These are phyloP conservation scores for Barbatosphaeria neglecta DNA, from an alignment of 495 filamentous ascomycete genomes.

Conservation along the genomic window DNA sequence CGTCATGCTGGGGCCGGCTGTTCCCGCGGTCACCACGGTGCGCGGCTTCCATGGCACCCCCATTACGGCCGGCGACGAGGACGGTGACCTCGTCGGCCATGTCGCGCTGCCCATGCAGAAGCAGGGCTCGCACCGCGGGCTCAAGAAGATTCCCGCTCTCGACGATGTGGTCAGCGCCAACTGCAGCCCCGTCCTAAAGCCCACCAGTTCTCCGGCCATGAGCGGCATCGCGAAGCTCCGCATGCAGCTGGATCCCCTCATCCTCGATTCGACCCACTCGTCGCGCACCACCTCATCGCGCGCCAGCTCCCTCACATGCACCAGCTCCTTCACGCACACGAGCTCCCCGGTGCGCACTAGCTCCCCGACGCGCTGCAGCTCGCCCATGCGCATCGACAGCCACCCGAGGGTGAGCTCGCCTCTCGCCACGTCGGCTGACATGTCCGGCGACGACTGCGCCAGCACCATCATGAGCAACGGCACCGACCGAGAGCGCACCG, in stretches of 20 bases:
- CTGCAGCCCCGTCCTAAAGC: conserved; percentile 50
- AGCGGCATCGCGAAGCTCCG: conserved; percentile 70
- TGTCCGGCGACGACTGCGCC: not conserved
- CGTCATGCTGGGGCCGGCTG: conserved; percentile 31
- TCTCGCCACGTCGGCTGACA: conserved; percentile 1
- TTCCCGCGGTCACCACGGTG: conserved; percentile 59
- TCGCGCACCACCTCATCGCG: too few species aligned
- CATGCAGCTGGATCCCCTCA: conserved; percentile 55
- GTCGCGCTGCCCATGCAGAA: not conserved
- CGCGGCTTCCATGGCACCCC: conserved; percentile 66
- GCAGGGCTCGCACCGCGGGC: conserved; percentile 10
- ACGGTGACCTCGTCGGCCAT: conserved; percentile 46
- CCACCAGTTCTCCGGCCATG: conserved; percentile 39
- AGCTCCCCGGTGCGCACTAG: too few species aligned
- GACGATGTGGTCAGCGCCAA: conserved; percentile 46
- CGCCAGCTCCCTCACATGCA: conserved; percentile 27
- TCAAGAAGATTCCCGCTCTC: conserved; percentile 16
- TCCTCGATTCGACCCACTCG: conserved; percentile 37
- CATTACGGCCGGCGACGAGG: conserved; percentile 73
- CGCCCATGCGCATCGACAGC: conserved; percentile 10
- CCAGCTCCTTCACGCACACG: conserved; percentile 9
- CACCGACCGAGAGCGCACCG: conserved; percentile 15
- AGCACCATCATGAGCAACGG: conserved; percentile 17
- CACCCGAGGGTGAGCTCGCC: conserved; percentile 7
- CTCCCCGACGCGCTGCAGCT: too few species aligned